Percentiles rank a stretch among this genome's conserved stretches.
phyloP scores from a whole-genome alignment of 2,329 filamentous ascomycete genomes.

The Neofusicoccum ribis region DNA sequence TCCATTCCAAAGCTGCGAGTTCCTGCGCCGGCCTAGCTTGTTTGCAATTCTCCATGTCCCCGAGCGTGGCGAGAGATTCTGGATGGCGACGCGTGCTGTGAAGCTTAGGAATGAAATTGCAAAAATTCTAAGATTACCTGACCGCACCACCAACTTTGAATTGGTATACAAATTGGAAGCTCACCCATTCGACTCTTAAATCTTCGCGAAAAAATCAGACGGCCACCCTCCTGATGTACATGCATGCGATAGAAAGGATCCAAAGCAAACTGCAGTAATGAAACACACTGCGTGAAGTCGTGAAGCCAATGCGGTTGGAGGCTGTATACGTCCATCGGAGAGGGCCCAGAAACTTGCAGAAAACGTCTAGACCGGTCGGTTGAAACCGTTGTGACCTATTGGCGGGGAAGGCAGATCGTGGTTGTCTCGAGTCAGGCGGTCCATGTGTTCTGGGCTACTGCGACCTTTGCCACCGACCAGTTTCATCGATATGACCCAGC shows the following conservation, averaged over 20 bases:
- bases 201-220: background rate
- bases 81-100: background rate
- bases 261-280: background rate
- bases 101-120: background rate
- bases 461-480: background rate
- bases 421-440: background rate
- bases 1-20: background rate
- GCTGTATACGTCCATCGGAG: too few species aligned
- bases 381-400: background rate
- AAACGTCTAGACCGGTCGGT: background rate
- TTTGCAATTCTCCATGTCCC: too few species aligned
- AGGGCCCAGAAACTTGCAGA: background rate
- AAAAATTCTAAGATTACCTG: background rate
- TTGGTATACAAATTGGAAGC: background rate
- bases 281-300: background rate
- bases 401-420: background rate
- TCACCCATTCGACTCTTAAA: background rate
- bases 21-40: background rate
- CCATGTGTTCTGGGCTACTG: background rate
- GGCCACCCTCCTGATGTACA: background rate
- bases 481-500: background rate
- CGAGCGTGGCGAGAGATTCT: too few species aligned
- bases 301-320: background rate
- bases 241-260: background rate
- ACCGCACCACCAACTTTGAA: background rate